Base-by-base conservation (phyloP, 176 grass and related monocot genomes). In the Secale cereale region DNA sequence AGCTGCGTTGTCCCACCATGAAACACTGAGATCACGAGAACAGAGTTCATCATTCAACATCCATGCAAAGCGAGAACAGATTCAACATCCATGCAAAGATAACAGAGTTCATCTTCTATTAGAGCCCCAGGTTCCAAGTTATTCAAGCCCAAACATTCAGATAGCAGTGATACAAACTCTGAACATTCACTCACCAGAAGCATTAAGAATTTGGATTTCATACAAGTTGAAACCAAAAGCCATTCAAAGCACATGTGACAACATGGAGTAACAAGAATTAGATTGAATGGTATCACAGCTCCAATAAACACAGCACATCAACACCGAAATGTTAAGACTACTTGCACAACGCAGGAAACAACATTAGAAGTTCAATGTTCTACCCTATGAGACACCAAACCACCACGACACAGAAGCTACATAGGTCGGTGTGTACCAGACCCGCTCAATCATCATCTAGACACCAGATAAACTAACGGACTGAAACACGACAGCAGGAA, bases 341-440 rank as follows among this genome's bases (percentile, higher is more conserved):
- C 70, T 89, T 83, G 84, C 76, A 91, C 70, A 88, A 88, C 22
- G 40, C 15, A 50, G 20, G 20, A 91, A 88, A 65, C 71, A 83
- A 79, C 76, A 88, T 84, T 76, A 76, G 70, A 87, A 23, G 46
- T 64, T 84, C 81, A 87, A 90, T 67, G 36, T 84, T 91, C 78
- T 84, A 91, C 61, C 26, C 85, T 91, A 84, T 31, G 69, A 84
- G 62, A 84, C 81, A 68, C 29, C 54, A 81, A 57, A 78, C 64
- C 46, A 52, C 80, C 76, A 54, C 76, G 69, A 91, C 48, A 70
- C 54, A 57, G 17, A 57, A 84, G 70, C 85, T 91, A 84, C 63
- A 77, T 31, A 71, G 25, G 63, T 57, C 70, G 43, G 71, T 22
- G 54, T 57, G 54, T 20, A 50, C 83, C 81, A 87, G 69, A 64